Evolutionary conservation across 768 basidiomycete genomes (phyloP).

Genomic region (Boletus rex-veris): DNA sequence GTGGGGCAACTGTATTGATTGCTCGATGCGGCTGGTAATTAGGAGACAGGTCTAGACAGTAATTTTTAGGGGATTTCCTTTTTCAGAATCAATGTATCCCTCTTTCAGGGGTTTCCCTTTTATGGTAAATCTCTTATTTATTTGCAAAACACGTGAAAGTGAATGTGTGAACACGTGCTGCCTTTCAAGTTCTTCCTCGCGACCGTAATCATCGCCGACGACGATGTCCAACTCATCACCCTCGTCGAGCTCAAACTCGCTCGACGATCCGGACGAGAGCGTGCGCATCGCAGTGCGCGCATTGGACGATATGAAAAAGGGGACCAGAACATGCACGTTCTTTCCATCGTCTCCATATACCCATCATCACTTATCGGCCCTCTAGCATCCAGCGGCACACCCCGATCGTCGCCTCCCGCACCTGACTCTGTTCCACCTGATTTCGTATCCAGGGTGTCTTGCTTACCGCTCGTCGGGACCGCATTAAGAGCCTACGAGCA

Average conservation of each 20-base stretch:
- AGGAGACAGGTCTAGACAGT: slow-evolving; percentile 4
- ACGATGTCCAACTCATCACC: slow-evolving; percentile 19
- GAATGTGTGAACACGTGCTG: slow-evolving; percentile 2
- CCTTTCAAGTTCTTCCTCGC: neutral
- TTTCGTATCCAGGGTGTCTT: slow-evolving; percentile 52
- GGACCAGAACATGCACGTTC: slow-evolving; percentile 24
- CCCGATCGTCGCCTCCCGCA: slow-evolving; percentile 10
- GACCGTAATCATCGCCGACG: neutral
- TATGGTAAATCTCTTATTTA: neutral
- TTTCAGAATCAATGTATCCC: neutral
- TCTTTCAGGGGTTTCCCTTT: slow-evolving; percentile 2
- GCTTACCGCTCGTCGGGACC: slow-evolving; percentile 65
- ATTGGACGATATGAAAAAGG: slow-evolving; percentile 73
- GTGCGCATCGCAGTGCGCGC: slow-evolving; percentile 77
- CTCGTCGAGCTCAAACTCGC: slow-evolving; percentile 5
- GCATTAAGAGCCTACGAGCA: slow-evolving; percentile 77
- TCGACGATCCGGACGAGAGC: slow-evolving; percentile 65
- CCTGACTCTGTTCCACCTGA: slow-evolving; percentile 19
- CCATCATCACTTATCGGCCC: neutral
- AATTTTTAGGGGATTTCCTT: slow-evolving; percentile 12
- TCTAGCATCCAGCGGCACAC: slow-evolving; percentile 9
- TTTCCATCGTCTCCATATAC: neutral
- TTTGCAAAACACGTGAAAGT: slow-evolving; percentile 27
- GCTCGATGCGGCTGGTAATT: slow-evolving; percentile 3
- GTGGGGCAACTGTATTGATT: slow-evolving; percentile 14